Percentiles rank a stretch among this genome's conserved stretches.
Conservation (phyloP, 2,329 filamentous ascomycete species). For the Trichoderma simmonsii region DNA sequence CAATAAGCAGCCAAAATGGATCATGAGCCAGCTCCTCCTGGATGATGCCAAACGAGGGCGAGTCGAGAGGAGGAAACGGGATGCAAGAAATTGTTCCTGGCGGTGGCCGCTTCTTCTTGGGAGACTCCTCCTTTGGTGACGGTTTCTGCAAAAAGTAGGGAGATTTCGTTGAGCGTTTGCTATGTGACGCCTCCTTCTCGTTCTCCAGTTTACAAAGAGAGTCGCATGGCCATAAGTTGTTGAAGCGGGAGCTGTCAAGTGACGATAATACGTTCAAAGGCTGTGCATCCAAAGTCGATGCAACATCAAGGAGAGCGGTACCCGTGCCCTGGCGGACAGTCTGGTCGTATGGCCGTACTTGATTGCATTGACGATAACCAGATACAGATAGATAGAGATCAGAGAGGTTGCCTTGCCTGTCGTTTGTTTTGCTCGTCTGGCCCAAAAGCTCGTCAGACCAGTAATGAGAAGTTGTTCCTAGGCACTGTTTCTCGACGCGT, state of each 20-base stretch:
- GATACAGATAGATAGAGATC: too few species aligned
- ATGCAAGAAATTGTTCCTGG: slow-evolving; percentile 51
- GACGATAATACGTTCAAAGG: background rate
- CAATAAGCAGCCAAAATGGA: slow-evolving; percentile 77
- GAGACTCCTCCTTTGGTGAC: slow-evolving; percentile 21
- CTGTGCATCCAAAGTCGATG: background rate
- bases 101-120: slow-evolving; percentile 33
- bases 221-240: background rate
- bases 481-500: slow-evolving; percentile 2
- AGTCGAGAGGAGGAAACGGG: slow-evolving; percentile 65
- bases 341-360: too few species aligned
- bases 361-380: too few species aligned
- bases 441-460: slow-evolving; percentile 24
- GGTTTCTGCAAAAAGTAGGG: slow-evolving; percentile 32
- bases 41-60: slow-evolving; percentile 69
- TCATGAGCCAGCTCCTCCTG: slow-evolving; percentile 75
- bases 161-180: slow-evolving; percentile 25
- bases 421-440: background rate
- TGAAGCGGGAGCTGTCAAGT: background rate
- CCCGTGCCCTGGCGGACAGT: background rate
- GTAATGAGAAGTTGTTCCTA: slow-evolving; percentile 28
- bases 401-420: too few species aligned
- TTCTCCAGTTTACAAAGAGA: background rate
- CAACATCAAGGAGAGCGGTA: background rate
- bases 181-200: slow-evolving; percentile 3